Evolutionary conservation across 2,329 filamentous ascomycete genomes (phyloP).

Genomic region (Apiospora pterosperma): DNA sequence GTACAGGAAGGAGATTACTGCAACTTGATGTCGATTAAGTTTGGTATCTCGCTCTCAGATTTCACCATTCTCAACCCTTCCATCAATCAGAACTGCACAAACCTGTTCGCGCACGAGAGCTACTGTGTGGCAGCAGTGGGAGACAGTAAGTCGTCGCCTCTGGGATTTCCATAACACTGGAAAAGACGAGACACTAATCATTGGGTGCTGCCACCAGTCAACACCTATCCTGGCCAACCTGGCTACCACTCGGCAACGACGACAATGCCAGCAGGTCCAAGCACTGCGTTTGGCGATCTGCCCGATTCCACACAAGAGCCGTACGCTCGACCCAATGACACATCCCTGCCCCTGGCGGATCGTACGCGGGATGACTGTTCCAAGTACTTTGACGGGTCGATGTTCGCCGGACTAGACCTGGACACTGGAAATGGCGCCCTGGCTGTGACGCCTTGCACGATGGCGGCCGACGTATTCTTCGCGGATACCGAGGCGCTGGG

Average conservation of each 20-base stretch:
- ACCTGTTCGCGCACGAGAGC: constrained; percentile 23
- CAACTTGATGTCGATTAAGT: constrained; percentile 25
- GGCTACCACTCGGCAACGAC: constrained; percentile 8
- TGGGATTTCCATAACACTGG: neutral
- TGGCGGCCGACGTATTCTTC: neutral
- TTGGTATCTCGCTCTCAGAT: constrained; percentile 26
- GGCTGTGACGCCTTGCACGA: neutral
- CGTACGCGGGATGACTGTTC: constrained; percentile 19
- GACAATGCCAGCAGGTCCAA: constrained; percentile 2
- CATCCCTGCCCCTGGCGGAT: constrained; percentile 15
- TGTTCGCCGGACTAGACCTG: neutral
- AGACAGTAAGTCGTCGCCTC: constrained; percentile 11
- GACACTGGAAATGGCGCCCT: neutral
- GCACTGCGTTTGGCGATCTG: constrained; percentile 1
- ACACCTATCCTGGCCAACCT: constrained; percentile 9
- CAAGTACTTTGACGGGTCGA: constrained; percentile 16
- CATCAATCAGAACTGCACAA: constrained; percentile 30
- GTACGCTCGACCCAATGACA: constrained; percentile 6
- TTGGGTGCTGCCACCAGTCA: neutral
- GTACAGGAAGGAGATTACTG: constrained; percentile 30
- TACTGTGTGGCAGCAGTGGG: constrained; percentile 33
- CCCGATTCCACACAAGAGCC: constrained; percentile 6
- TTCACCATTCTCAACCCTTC: constrained; percentile 31
- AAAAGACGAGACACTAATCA: too few species aligned
- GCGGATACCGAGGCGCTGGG: neutral